Evolutionary conservation across 768 basidiomycete species (phyloP), one percentile per base, ranked within the genome.

Genomic region (Tulasnella sp.): DNA sequence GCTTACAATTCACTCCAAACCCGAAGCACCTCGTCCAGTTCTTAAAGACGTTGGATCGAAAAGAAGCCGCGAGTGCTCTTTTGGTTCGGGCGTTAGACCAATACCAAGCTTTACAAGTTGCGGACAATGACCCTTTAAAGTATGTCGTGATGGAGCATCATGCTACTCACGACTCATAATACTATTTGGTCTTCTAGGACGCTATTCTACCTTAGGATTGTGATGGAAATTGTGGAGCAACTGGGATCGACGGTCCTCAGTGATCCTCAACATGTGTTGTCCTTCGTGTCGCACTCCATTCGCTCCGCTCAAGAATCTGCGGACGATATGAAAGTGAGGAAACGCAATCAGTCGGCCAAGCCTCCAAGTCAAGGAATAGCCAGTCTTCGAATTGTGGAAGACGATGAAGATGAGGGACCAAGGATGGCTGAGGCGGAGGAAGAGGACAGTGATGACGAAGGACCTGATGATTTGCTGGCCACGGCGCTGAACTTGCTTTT

Each of bases 401-500:
- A 81, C 12, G 78, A 85, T 0, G 85, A 87, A 31, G 75, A 78
- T 12, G 79, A 76, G 9, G 82, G 80, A 22, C 79, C 81, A 36
- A 79, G 78, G 11, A 82, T 82, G n/a, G 77, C 79, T 29, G 83
- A 82, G 25, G 85, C 85, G 17, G 89, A 89, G n/a, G 58, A 64
- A 12, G 58, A 81, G 6, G 90, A 90, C 74, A 89, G 87, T 78
- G 89, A 91, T 78, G 86, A 87, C 75, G 86, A 80, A 37, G 69
- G 49, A 22, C 78, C 45, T 52, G 77, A 89, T 39, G 91, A 91
- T 75, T 88, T 97, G 85, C 85, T 87, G 0, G 88, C 89, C 77
- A 97, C 94, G 0, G 89, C 93, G 0, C 82, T 97, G 29, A 92
- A 91, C 77, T 83, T 97, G 0, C 83, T 99, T 34, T 86, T 99